A percentile compares a stretch with the other conserved stretches of the same genome.
Conservation (phyloP, 2,329 filamentous ascomycete species). For the Stagonosporopsis cucurbitacearum region DNA sequence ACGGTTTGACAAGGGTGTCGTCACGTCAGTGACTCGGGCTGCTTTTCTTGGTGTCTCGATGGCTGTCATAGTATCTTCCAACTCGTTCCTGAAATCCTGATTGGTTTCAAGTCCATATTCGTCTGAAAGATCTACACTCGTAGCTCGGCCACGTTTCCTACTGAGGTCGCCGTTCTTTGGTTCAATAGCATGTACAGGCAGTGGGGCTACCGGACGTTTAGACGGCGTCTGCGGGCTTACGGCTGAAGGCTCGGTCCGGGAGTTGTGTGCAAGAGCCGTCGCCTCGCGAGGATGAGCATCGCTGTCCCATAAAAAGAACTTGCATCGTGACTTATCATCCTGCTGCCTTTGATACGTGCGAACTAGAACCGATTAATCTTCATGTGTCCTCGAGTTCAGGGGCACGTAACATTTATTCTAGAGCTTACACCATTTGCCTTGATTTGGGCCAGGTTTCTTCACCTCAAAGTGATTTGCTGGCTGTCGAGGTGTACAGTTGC, state of each 20-base stretch:
- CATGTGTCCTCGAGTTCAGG: neutral
- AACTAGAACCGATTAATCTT: slow-evolving; percentile 44
- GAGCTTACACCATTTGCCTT: slow-evolving; percentile 58
- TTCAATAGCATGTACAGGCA: slow-evolving; percentile 27
- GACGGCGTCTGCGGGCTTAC: slow-evolving; percentile 23
- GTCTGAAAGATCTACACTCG: slow-evolving; percentile 38
- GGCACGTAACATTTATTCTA: neutral
- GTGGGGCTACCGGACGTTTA: slow-evolving; percentile 25
- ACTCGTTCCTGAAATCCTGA: slow-evolving; percentile 41
- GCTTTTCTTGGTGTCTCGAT: slow-evolving; percentile 52
- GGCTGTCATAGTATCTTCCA: slow-evolving; percentile 34
- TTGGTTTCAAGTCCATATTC: slow-evolving; percentile 44
- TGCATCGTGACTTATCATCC: slow-evolving; percentile 54
- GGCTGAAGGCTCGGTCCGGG: slow-evolving; percentile 45
- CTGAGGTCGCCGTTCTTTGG: slow-evolving; percentile 15
- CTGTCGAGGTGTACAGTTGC: slow-evolving; percentile 62
- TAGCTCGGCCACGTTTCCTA: slow-evolving; percentile 41
- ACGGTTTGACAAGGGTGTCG: slow-evolving; percentile 45
- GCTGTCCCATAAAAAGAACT: slow-evolving; percentile 65
- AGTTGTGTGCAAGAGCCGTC: slow-evolving; percentile 55
- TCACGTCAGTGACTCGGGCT: slow-evolving; percentile 45
- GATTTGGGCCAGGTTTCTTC: slow-evolving; percentile 63
- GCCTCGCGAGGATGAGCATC: slow-evolving; percentile 60
- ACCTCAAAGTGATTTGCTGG: slow-evolving; percentile 63
- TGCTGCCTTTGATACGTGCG: slow-evolving; percentile 63